Evolutionary conservation across 2,329 filamentous ascomycete genomes (phyloP).

Genomic region (Pestalotiopsis fici): DNA sequence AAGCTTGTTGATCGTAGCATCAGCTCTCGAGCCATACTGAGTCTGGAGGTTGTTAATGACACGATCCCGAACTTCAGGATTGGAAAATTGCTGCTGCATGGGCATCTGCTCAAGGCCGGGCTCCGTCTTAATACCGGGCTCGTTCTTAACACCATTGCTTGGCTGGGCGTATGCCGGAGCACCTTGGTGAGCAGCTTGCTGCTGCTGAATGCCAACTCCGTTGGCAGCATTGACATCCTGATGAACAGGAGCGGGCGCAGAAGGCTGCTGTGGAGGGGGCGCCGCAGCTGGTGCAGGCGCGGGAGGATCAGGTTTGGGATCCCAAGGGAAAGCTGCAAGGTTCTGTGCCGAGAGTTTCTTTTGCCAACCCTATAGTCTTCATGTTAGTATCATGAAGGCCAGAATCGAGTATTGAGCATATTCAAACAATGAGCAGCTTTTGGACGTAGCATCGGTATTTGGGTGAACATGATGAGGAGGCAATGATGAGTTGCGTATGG

Average conservation of each 20-base stretch:
- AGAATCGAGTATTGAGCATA: not conserved
- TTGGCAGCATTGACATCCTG: conserved; percentile 13
- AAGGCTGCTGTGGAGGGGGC: conserved; percentile 25
- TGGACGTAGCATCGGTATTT: not conserved
- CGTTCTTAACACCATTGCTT: conserved; percentile 37
- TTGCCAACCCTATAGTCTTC: conserved; percentile 78
- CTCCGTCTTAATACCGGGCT: conserved; percentile 51
- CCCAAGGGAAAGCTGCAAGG: conserved; percentile 92
- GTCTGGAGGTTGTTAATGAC: conserved; percentile 58
- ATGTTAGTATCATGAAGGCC: conserved; percentile 14
- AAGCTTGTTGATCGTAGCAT: conserved; percentile 66
- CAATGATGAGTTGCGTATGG: not conserved
- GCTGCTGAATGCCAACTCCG: conserved; percentile 29
- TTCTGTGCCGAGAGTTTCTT: conserved; percentile 81
- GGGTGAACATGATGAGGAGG: not conserved
- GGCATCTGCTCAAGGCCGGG: conserved; percentile 42
- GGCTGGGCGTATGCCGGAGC: conserved; percentile 24
- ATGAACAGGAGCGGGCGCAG: conserved; percentile 13
- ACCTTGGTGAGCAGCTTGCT: conserved; percentile 23
- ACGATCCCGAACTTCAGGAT: conserved; percentile 50
- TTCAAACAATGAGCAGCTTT: not conserved
- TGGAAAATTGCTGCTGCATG: conserved; percentile 33
- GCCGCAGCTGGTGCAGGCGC: conserved; percentile 41
- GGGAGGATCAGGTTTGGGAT: conserved; percentile 74
- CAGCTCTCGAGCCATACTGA: conserved; percentile 65